Evolutionary conservation across 352 stramenopile genomes (phyloP), one percentile per base, ranked within the genome.

Genomic region (Plasmopara viticola): DNA sequence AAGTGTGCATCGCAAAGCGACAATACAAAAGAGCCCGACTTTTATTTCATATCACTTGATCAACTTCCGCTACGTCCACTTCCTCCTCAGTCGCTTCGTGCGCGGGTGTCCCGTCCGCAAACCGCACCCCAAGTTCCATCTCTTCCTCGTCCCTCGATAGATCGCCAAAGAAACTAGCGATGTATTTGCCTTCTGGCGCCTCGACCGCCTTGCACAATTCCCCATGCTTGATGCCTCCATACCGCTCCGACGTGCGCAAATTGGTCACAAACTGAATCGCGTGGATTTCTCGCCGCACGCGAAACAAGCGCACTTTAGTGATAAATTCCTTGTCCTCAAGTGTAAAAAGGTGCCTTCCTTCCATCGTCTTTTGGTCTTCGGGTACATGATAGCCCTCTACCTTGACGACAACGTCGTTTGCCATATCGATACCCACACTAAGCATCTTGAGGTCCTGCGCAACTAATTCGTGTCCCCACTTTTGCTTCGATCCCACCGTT

Each of bases 191-290:
- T 14, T 68, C 56, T 5, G 56, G 60, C 0, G 60, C 60, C 14
- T 68, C 60, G 37, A 68, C 60, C 0, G 51, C 60, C 43, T 68
- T 68, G 49, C 60, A 68, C n/a, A 68, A 31, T 41, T 68, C 60
- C 8, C 60, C 60, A 28, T 52, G 56, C 29, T 50, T 64, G 2
- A 37, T 51, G 6, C n/a, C 35, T 35, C 60, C 60, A 35, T 57
- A 68, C 4, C 60, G 45, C 29, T 61, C 56, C 39, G 60, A 68
- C 35, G 56, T 64, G 2, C 56, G 28, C 28, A 42, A 33, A 44
- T 54, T 55, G 17, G 60, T 68, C 41, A 68, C 60, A 30, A 68
- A 68, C 29, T 68, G 56, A 25, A 68, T 58, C 6, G 60, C 60
- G 31, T 68, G 60, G 17, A 68, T 68, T 48, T 64, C 45, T 15